Percentiles rank a stretch among this genome's conserved stretches.
phyloP scores from a whole-genome alignment of 2,329 filamentous ascomycete species.

The Claviceps sp. region DNA sequence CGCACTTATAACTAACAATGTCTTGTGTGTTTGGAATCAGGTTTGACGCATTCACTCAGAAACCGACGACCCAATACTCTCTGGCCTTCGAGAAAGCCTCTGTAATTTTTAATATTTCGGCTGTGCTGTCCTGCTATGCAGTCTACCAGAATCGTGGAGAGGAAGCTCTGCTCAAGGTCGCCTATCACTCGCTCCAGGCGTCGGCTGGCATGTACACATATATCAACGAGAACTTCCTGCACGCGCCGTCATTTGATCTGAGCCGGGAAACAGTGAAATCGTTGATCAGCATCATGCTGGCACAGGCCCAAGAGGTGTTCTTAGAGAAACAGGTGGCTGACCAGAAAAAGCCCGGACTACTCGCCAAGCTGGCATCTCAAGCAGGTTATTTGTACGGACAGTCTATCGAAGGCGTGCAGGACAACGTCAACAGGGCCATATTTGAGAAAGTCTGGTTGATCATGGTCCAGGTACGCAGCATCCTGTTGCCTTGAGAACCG shows the following conservation, averaged over 20 bases:
- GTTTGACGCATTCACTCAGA: constrained; percentile 99
- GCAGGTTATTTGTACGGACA: constrained; percentile 79
- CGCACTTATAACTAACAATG: background rate
- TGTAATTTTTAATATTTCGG: constrained; percentile 98
- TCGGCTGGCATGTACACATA: constrained; percentile 99
- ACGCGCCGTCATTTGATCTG: constrained; percentile 90
- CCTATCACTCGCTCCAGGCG: constrained; percentile 96
- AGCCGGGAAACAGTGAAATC: constrained; percentile 94
- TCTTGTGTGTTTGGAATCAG: constrained; percentile 29
- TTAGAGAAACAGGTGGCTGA: constrained; percentile 91
- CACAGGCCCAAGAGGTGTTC: constrained; percentile 94
- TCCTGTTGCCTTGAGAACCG: background rate
- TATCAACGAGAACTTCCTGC: constrained; percentile 98
- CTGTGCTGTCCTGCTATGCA: constrained; percentile 90
- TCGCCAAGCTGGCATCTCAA: constrained; percentile 89
- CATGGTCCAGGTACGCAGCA: constrained; percentile 54
- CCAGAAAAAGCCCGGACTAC: constrained; percentile 78
- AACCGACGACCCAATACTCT: constrained; percentile 92
- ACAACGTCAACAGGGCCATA: constrained; percentile 78
- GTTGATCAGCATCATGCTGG: constrained; percentile 82
- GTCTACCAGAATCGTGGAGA: constrained; percentile 85
- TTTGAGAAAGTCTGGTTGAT: constrained; percentile 92
- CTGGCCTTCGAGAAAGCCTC: constrained; percentile 97
- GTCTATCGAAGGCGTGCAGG: constrained; percentile 78
- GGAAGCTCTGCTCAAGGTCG: constrained; percentile 85